Conservation (phyloP, 257 asterid species). For the Primulina eburnea region DNA sequence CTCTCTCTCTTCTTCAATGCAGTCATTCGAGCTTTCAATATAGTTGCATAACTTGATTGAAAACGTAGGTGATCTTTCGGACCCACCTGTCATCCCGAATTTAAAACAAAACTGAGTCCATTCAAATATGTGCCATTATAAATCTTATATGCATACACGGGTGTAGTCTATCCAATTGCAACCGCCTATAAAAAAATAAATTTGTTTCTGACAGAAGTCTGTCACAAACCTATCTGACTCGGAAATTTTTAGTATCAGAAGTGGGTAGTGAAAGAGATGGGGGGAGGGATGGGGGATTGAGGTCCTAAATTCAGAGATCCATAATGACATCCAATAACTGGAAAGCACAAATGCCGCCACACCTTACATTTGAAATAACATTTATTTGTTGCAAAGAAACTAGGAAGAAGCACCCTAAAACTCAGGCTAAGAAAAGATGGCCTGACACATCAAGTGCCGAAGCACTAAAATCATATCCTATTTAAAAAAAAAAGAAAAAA, state of each 20-base stretch:
- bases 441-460: background rate
- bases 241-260: background rate
- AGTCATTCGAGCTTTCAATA: constrained; percentile 83
- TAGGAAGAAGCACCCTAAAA: background rate
- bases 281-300: background rate
- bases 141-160: background rate
- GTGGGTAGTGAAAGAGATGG: background rate
- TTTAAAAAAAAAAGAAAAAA: too few relatives aligned
- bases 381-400: too few relatives aligned
- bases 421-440: background rate
- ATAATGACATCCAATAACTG: background rate
- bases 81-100: constrained; percentile 55
- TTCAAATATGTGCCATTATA: background rate
- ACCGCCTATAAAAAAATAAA: background rate
- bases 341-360: background rate
- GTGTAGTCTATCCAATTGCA: background rate
- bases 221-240: background rate
- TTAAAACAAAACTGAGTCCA: background rate
- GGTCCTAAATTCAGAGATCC: background rate
- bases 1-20: constrained; percentile 94
- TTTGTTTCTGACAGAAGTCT: background rate
- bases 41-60: constrained; percentile 86
- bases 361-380: background rate
- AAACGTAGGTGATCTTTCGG: constrained; percentile 82
- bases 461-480: background rate